These are phyloP conservation scores for Camellia lanceoleosa DNA, from an alignment of 148 eudicot species.

Conservation along the genomic window DNA sequence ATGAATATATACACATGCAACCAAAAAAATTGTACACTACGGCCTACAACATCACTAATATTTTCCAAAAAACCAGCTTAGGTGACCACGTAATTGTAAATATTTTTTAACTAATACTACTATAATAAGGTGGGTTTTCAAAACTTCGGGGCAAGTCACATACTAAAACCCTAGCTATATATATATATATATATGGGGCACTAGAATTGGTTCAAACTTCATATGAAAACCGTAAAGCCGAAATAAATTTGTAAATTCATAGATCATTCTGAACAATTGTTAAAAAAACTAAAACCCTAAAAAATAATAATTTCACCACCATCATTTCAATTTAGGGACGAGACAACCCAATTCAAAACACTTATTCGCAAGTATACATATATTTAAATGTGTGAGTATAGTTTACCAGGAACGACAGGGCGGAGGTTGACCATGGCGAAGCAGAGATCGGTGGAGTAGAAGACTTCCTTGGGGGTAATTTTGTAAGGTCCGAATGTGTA, in stretches of 20 bases:
- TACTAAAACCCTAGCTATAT: too few species aligned
- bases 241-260: background rate
- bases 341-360: background rate
- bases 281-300: constrained; percentile 1
- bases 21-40: too few species aligned
- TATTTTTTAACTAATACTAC: too few species aligned
- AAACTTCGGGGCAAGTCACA: too few species aligned
- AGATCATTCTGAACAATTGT: background rate
- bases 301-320: background rate
- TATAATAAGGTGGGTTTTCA: too few species aligned
- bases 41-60: too few species aligned
- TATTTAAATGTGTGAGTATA: background rate
- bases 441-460: constrained; percentile 59
- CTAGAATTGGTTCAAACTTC: background rate
- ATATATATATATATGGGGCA: too few species aligned
- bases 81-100: too few species aligned
- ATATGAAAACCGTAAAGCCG: background rate
- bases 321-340: background rate
- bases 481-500: constrained; percentile 70
- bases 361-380: background rate
- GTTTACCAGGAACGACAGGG: constrained; percentile 80
- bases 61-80: too few species aligned
- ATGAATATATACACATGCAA: background rate
- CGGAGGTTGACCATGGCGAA: constrained; percentile 87
- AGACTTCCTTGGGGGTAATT: constrained; percentile 66